These are phyloP conservation scores for Chalara sp. DNA, from an alignment of 2,329 filamentous ascomycete species.

Conservation along the genomic window DNA sequence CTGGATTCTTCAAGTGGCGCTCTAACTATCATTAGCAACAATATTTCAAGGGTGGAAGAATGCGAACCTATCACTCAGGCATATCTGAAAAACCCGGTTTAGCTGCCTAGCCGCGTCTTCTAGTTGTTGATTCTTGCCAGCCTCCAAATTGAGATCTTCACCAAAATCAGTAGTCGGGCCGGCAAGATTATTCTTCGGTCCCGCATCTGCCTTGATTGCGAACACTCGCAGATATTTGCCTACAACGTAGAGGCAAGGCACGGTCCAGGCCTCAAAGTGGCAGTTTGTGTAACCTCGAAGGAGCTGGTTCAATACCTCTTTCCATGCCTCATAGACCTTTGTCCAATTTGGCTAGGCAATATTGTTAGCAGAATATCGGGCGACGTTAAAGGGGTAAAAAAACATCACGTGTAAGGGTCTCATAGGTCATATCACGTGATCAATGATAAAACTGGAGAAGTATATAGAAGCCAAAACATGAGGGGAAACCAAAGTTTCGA, in stretches of 20 bases:
- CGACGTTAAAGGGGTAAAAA: too few relatives aligned
- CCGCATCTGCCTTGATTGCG: constrained; percentile 83
- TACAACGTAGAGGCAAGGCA: constrained; percentile 81
- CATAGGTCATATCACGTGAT: background rate
- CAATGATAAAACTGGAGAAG: too few relatives aligned
- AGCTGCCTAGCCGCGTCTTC: constrained; percentile 87
- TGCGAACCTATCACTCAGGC: constrained; percentile 76
- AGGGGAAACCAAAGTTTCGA: too few relatives aligned
- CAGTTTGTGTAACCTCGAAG: constrained; percentile 74
- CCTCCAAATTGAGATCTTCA: constrained; percentile 75
- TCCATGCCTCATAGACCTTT: constrained; percentile 85
- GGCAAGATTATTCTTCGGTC: constrained; percentile 41
- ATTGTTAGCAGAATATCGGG: constrained; percentile 8
- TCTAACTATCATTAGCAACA: constrained; percentile 35
- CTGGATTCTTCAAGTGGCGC: constrained; percentile 80
- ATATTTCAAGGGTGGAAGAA: background rate
- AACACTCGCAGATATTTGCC: constrained; percentile 83
- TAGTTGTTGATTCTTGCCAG: constrained; percentile 74
- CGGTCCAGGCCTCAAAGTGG: constrained; percentile 81
- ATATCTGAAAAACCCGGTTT: constrained; percentile 87
- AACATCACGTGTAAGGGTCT: too few relatives aligned
- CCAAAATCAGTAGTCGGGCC: constrained; percentile 47
- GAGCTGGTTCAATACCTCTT: constrained; percentile 69
- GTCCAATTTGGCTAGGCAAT: constrained; percentile 44
- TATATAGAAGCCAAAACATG: too few relatives aligned